These are phyloP conservation scores for Oryza glumipatula DNA, from an alignment of 176 grass and related monocot species.

Conservation along the genomic window DNA sequence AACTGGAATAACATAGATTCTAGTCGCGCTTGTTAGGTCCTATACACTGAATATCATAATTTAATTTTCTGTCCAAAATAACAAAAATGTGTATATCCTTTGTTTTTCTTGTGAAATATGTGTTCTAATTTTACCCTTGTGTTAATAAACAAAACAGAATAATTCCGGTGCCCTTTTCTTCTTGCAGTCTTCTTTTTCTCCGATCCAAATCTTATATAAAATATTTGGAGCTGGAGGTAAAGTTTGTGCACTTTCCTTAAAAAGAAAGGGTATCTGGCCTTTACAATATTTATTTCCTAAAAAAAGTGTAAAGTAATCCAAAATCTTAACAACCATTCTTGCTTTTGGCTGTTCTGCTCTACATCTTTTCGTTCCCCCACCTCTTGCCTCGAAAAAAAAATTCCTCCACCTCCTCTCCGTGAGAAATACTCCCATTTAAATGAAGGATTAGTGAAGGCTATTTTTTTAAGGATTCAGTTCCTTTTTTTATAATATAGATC, in stretches of 20 bases:
- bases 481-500: too few species aligned
- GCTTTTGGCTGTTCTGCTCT: conserved; percentile 1
- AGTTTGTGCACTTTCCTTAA: conserved; percentile 41
- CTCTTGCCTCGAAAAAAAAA: neutral
- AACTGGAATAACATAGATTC: conserved; percentile 14
- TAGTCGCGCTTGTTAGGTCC: neutral
- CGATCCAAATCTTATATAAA: conserved; percentile 36
- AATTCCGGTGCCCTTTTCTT: conserved; percentile 25
- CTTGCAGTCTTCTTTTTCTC: neutral
- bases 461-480: too few species aligned
- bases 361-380: neutral
- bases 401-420: neutral
- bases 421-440: neutral
- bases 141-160: conserved; percentile 12
- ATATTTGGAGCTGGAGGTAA: conserved; percentile 36
- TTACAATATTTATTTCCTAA: conserved; percentile 20
- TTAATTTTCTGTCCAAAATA: conserved; percentile 20
- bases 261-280: conserved; percentile 14
- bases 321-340: neutral
- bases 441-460: too few species aligned
- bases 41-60: conserved; percentile 1
- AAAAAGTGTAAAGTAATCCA: conserved; percentile 9
- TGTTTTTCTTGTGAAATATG: neutral
- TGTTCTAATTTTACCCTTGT: neutral
- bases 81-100: neutral